These are phyloP conservation scores for Emydomyces testavorans DNA, from an alignment of 2,329 filamentous ascomycete genomes.

Conservation along the genomic window DNA sequence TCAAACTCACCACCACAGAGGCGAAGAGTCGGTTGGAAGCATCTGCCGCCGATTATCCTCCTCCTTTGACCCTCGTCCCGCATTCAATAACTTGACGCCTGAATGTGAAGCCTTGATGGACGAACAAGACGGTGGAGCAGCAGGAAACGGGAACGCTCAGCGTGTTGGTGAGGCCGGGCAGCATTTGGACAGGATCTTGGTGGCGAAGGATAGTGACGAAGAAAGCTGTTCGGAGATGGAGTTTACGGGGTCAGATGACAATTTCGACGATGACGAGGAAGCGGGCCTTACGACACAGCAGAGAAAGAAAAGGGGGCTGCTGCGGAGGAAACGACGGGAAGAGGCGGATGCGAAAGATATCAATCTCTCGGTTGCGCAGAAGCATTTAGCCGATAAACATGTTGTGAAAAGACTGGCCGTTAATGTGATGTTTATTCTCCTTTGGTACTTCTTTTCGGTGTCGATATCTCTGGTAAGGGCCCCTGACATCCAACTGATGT, in stretches of 20 bases:
- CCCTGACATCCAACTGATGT: neutral
- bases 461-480: slow-evolving; percentile 73
- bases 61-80: neutral
- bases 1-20: neutral
- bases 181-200: neutral
- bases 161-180: neutral
- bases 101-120: slow-evolving; percentile 1
- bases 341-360: slow-evolving; percentile 27
- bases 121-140: neutral
- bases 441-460: slow-evolving; percentile 90
- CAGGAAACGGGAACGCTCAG: neutral
- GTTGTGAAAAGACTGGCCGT: slow-evolving; percentile 57
- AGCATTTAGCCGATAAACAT: slow-evolving; percentile 61
- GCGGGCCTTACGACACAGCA: slow-evolving; percentile 69
- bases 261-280: slow-evolving; percentile 76
- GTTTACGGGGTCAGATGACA: slow-evolving; percentile 48
- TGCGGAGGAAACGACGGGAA: slow-evolving; percentile 51
- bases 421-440: slow-evolving; percentile 67
- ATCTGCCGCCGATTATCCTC: neutral
- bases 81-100: neutral
- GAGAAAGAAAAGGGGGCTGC: slow-evolving; percentile 51
- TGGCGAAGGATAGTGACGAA: slow-evolving; percentile 23
- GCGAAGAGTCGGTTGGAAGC: neutral
- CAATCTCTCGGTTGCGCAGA: slow-evolving; percentile 53
- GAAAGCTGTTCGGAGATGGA: slow-evolving; percentile 19